Conservation (phyloP, 176 grass and related monocot species). For the Chrysopogon serrulatus region DNA sequence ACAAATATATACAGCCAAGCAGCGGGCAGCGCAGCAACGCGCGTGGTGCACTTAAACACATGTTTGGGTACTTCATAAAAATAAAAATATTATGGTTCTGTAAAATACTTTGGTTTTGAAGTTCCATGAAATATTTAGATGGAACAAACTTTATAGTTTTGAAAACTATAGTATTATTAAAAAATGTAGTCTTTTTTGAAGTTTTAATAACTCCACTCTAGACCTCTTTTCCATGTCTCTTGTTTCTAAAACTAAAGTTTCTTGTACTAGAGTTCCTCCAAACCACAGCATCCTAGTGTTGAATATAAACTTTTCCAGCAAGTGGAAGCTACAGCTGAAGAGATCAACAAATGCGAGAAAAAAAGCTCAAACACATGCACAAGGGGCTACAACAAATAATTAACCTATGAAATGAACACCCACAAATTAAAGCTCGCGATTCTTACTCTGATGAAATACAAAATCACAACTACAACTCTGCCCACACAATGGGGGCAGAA, state of each 20-base stretch:
- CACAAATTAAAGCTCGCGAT: neutral
- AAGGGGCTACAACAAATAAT: neutral
- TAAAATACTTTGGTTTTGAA: neutral
- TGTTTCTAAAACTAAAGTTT: neutral
- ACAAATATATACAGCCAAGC: neutral
- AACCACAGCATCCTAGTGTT: neutral
- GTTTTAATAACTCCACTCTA: neutral
- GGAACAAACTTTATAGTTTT: too few relatives aligned
- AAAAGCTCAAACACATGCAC: neutral
- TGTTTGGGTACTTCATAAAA: neutral
- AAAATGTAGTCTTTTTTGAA: neutral
- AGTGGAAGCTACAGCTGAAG: neutral
- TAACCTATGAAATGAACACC: constrained; percentile 4
- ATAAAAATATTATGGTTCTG: too few relatives aligned
- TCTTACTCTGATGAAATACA: neutral
- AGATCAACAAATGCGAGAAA: neutral
- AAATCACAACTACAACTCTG: neutral
- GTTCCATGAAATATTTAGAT: neutral
- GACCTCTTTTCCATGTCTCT: neutral
- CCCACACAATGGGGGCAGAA: neutral
- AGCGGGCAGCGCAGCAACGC: neutral
- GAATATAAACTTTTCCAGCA: neutral
- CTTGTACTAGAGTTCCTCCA: neutral
- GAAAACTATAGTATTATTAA: neutral
- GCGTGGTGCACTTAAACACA: too few relatives aligned